These are phyloP conservation scores for Fusarium devonianum DNA, from an alignment of 2,329 filamentous ascomycete species.

Conservation along the genomic window DNA sequence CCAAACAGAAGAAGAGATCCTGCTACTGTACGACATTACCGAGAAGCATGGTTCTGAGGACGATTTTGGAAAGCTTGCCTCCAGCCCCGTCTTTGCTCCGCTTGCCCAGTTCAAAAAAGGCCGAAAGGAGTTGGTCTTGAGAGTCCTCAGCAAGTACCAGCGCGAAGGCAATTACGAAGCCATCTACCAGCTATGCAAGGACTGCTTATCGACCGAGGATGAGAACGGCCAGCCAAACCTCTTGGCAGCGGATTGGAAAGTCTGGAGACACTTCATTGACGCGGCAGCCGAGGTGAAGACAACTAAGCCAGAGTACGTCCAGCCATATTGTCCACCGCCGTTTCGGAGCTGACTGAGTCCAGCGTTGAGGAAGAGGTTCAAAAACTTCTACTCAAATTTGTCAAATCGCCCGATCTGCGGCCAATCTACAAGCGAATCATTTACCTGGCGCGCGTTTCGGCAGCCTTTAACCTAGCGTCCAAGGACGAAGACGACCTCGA, in stretches of 20 bases:
- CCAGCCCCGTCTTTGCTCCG: slow-evolving; percentile 52
- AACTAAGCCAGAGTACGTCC: slow-evolving; percentile 45
- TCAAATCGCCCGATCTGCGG: slow-evolving; percentile 41
- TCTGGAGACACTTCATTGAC: slow-evolving; percentile 51
- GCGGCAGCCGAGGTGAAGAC: slow-evolving; percentile 48
- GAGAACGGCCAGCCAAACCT: slow-evolving; percentile 49
- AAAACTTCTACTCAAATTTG: slow-evolving; percentile 42
- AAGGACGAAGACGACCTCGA: slow-evolving; percentile 43
- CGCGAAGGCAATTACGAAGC: slow-evolving; percentile 50
- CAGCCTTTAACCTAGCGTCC: slow-evolving; percentile 46
- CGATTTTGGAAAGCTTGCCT: slow-evolving; percentile 51
- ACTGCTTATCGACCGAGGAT: slow-evolving; percentile 51
- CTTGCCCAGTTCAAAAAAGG: slow-evolving; percentile 54
- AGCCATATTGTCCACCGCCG: background rate
- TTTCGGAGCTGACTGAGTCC: slow-evolving; percentile 11
- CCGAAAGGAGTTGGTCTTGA: slow-evolving; percentile 56
- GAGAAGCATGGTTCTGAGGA: slow-evolving; percentile 52
- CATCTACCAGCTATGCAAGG: slow-evolving; percentile 53
- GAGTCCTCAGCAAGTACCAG: slow-evolving; percentile 50
- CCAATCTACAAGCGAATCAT: slow-evolving; percentile 53
- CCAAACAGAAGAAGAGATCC: slow-evolving; percentile 58
- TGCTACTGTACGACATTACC: slow-evolving; percentile 58
- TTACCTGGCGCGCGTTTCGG: slow-evolving; percentile 48
- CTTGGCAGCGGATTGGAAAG: slow-evolving; percentile 54
- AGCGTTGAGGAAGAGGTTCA: slow-evolving; percentile 43